Base-by-base conservation (phyloP, 148 eudicot species). In the Linanthus parryae region DNA sequence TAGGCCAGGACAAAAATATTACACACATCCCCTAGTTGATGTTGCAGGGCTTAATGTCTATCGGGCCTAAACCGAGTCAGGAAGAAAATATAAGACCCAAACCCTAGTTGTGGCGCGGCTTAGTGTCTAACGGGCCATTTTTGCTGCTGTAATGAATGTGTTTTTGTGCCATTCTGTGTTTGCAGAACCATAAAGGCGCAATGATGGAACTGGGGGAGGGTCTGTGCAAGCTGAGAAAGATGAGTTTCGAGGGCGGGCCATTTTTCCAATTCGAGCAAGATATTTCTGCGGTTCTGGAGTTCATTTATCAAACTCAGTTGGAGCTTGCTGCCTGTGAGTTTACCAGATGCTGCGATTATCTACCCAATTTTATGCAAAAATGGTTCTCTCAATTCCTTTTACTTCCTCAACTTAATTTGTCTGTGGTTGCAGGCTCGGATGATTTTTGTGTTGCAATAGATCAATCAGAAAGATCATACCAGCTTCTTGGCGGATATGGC, bases 121-220 rank as follows among this genome's bases (percentile, higher is more conserved):
- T 30, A 3, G n/a, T 22, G 37, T 50, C 9, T 7, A 7, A 2
- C 8, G 15, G 12, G 21, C 1, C 16, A 4, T 12, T 54, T 16
- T 0, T 12, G 21, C n/a, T 2, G 28, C 39, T 27, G 5, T 13
- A 15, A 16, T 12, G 10, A 20, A 15, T 3, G 12, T 6, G 7
- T 19, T 15, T 46, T 8, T 18, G 4, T 30, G 7, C 44, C n/a
- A n/a, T 39, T 33, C 26, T 48, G 21, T 15, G 1, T 2, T 42
- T 41, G 3, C 37, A 85, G 95, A 89, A 89, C 63, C 97, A 85
- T 64, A 85, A 70, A 44, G 91, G 97, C 16, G 91, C 95, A 16
- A 85, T 85, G 97, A 90, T 90, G 88, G 91, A 90, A 60, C 52
- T 82, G 52, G 95, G 97, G 41, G 91, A 85, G 44, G 88, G 88